phyloP scores from a whole-genome alignment of 331 rosid genomes.

The Arachis monticola region DNA sequence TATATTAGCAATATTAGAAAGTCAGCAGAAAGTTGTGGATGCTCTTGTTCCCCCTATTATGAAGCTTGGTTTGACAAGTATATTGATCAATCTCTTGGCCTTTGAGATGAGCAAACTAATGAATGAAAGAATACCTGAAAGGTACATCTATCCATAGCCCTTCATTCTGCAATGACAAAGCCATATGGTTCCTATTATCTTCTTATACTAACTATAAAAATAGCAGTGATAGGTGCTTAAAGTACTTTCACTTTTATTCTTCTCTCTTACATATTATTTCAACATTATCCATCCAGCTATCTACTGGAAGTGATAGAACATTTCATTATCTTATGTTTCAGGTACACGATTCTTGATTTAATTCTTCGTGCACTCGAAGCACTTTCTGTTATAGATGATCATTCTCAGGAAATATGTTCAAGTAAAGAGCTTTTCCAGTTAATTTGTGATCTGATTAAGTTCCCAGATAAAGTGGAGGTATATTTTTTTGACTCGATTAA shows the following conservation, averaged over 20 bases:
- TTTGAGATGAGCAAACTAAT: conserved; percentile 65
- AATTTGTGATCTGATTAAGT: conserved; percentile 61
- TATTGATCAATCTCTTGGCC: conserved; percentile 66
- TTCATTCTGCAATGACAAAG: not conserved
- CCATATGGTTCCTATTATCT: conserved; percentile 21
- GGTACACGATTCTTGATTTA: conserved; percentile 80
- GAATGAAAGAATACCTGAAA: conserved; percentile 72
- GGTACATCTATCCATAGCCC: conserved; percentile 52
- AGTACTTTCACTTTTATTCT: conserved; percentile 9
- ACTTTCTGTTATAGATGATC: conserved; percentile 72
- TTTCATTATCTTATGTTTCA: conserved; percentile 46
- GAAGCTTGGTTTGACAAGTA: conserved; percentile 79
- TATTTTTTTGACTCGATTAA: conserved; percentile 16
- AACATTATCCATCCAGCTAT: conserved; percentile 1
- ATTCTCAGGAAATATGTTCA: conserved; percentile 77
- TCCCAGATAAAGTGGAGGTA: conserved; percentile 93
- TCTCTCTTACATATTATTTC: conserved; percentile 10
- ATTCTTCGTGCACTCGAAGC: conserved; percentile 77
- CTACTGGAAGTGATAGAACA: conserved; percentile 34
- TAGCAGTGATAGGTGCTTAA: conserved; percentile 11
- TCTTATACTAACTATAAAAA: conserved; percentile 26
- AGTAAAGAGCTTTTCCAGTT: conserved; percentile 68
- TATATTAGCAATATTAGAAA: conserved; percentile 73
- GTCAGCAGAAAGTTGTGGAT: conserved; percentile 58
- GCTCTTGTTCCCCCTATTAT: conserved; percentile 68